These are phyloP conservation scores for Russula emetica DNA, from an alignment of 768 basidiomycete genomes.

Conservation along the genomic window DNA sequence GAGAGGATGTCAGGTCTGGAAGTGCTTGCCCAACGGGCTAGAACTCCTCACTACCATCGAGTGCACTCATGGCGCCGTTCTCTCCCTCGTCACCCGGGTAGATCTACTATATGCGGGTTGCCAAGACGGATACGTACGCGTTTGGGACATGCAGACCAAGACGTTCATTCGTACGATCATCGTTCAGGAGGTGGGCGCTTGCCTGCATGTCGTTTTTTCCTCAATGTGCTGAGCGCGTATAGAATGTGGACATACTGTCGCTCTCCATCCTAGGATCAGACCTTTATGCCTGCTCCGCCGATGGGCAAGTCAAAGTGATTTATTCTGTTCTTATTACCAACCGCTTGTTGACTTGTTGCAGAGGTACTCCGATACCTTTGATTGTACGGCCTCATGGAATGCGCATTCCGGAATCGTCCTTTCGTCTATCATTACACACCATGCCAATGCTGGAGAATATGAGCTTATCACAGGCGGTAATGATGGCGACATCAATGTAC, in stretches of 20 bases:
- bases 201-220: neutral
- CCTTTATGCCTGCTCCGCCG: constrained; percentile 48
- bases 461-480: constrained; percentile 74
- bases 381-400: constrained; percentile 77
- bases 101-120: constrained; percentile 90
- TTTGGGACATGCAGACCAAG: constrained; percentile 87
- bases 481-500: constrained; percentile 79
- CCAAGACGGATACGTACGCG: constrained; percentile 89
- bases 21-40: constrained; percentile 45
- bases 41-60: constrained; percentile 60
- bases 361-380: constrained; percentile 82
- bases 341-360: constrained; percentile 33
- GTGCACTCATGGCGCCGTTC: constrained; percentile 72
- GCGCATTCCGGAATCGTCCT: constrained; percentile 81
- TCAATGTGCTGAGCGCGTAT: neutral
- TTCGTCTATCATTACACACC: constrained; percentile 60
- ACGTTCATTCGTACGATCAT: constrained; percentile 84
- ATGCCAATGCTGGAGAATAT: constrained; percentile 34
- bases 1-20: constrained; percentile 54
- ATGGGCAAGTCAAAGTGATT: constrained; percentile 63
- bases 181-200: constrained; percentile 63
- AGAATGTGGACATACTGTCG: constrained; percentile 80
- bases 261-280: constrained; percentile 62
- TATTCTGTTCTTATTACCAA: neutral
- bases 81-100: constrained; percentile 68